These are phyloP conservation scores for Hirsutella rhossiliensis DNA, from an alignment of 2,329 filamentous ascomycete species.

Conservation along the genomic window DNA sequence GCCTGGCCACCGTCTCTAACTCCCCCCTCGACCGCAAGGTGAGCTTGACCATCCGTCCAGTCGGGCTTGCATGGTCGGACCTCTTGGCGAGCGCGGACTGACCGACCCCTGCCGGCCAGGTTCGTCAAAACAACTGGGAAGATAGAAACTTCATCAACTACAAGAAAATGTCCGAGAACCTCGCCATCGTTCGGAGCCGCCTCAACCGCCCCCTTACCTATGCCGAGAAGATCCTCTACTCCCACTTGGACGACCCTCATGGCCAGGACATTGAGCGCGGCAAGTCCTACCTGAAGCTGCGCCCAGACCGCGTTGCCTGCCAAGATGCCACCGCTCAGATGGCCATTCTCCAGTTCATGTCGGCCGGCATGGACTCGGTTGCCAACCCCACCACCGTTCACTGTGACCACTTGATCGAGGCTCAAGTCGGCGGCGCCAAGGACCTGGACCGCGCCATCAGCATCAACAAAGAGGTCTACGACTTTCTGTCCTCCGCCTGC, in stretches of 20 bases:
- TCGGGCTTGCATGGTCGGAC: neutral
- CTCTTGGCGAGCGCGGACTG: neutral
- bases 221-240: conserved; percentile 98
- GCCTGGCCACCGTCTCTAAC: conserved; percentile 79
- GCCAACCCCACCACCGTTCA: conserved; percentile 95
- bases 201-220: conserved; percentile 90
- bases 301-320: conserved; percentile 95
- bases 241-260: conserved; percentile 93
- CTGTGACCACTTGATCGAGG: conserved; percentile 98
- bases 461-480: conserved; percentile 93
- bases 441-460: conserved; percentile 78
- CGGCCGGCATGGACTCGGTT: conserved; percentile 76
- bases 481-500: conserved; percentile 86
- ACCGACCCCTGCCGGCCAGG: conserved; percentile 22
- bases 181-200: conserved; percentile 75
- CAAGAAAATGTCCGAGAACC: conserved; percentile 98
- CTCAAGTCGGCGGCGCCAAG: conserved; percentile 76
- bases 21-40: conserved; percentile 84
- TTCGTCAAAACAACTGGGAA: conserved; percentile 96
- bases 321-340: conserved; percentile 99
- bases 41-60: conserved; percentile 12
- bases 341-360: conserved; percentile 98
- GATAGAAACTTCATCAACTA: conserved; percentile 98
- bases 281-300: conserved; percentile 88
- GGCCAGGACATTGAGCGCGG: conserved; percentile 94